These are phyloP conservation scores for Phytophthora europaea DNA, from an alignment of 352 stramenopile species.

Conservation along the genomic window DNA sequence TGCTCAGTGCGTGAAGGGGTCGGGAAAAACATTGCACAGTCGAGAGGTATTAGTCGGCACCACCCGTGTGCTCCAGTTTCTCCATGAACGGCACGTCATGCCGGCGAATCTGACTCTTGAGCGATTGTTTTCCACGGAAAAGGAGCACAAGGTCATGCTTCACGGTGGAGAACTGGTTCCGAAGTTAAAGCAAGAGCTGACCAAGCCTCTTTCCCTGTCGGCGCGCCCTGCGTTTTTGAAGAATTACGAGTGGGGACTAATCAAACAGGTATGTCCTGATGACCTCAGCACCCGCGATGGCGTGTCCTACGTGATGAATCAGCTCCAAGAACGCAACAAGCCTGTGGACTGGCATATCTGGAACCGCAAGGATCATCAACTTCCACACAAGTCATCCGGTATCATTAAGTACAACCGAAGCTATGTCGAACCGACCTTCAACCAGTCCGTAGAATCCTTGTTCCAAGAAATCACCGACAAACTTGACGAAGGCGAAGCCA, in stretches of 20 bases:
- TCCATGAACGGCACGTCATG: conserved; percentile 30
- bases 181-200: background rate
- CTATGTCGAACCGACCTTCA: conserved; percentile 20
- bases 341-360: conserved; percentile 17
- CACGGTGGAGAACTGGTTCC: conserved; percentile 27
- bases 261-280: conserved; percentile 29
- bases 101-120: conserved; percentile 20
- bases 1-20: conserved; percentile 31
- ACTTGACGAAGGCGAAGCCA: conserved; percentile 10
- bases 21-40: conserved; percentile 7
- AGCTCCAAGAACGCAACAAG: conserved; percentile 17
- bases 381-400: background rate
- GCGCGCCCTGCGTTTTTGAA: conserved; percentile 23
- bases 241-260: conserved; percentile 19
- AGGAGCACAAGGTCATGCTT: conserved; percentile 29
- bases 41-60: conserved; percentile 27
- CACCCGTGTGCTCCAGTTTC: conserved; percentile 30
- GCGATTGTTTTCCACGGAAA: conserved; percentile 26
- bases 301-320: conserved; percentile 20
- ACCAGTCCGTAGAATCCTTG: conserved; percentile 13
- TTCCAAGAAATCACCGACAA: conserved; percentile 23
- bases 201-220: background rate
- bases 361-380: conserved; percentile 24
- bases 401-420: conserved; percentile 22
- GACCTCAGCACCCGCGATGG: conserved; percentile 5